phyloP scores from a whole-genome alignment of 129 eudicot genomes.

The Saussurea involucrata region DNA sequence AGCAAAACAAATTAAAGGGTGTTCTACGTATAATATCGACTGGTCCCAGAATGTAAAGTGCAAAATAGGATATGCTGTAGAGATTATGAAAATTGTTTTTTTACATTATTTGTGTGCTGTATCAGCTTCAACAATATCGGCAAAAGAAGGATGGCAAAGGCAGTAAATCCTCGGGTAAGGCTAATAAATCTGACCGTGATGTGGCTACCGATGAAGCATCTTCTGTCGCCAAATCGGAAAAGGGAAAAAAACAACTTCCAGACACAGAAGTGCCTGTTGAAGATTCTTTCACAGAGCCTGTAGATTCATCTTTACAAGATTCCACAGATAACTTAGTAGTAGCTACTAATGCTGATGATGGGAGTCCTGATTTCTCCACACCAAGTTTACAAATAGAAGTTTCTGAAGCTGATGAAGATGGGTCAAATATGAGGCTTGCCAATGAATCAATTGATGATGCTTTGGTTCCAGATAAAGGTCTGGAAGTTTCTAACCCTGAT shows the following conservation, averaged over 20 bases:
- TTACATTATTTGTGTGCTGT: constrained; percentile 16
- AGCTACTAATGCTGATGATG: constrained; percentile 20
- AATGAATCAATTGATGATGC: constrained; percentile 21
- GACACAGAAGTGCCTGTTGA: constrained; percentile 28
- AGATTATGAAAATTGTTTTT: not conserved
- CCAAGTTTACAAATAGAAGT: constrained; percentile 31
- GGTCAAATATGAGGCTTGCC: not conserved
- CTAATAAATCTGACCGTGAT: constrained; percentile 51
- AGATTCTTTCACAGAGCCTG: constrained; percentile 25
- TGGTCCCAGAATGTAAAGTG: constrained; percentile 5
- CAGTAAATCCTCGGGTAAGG: constrained; percentile 61
- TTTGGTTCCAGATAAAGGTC: constrained; percentile 21
- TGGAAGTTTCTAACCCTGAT: constrained; percentile 11
- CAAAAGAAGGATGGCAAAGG: constrained; percentile 93
- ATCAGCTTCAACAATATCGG: constrained; percentile 91
- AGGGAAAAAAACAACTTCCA: constrained; percentile 28
- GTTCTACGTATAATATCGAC: not conserved
- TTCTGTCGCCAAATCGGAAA: constrained; percentile 22
- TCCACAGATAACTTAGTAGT: constrained; percentile 21
- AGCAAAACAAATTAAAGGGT: not conserved
- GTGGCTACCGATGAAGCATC: constrained; percentile 36
- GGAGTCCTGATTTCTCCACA: constrained; percentile 28
- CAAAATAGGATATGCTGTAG: not conserved
- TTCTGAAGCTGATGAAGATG: constrained; percentile 25
- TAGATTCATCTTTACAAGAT: constrained; percentile 19